Percentiles rank a stretch among this genome's conserved stretches.
Evolutionary conservation across 129 eudicot species (phyloP).

Genomic region (Lonicera japonica): DNA sequence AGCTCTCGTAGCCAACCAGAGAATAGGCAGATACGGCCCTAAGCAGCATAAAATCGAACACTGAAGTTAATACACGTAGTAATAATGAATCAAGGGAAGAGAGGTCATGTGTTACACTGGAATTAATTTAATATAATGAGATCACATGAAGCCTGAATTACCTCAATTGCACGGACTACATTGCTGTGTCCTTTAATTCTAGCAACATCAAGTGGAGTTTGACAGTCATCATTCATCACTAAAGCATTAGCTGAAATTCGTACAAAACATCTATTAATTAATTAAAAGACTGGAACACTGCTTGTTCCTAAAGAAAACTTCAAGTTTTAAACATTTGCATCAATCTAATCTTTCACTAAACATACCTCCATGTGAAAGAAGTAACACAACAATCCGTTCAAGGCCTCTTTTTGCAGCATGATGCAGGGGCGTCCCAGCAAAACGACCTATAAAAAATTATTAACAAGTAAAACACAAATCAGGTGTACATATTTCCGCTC

Average conservation of each 20-base stretch:
- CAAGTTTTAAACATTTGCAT: too few species aligned
- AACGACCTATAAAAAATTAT: slow-evolving; percentile 47
- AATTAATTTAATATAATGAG: neutral
- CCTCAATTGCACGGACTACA: slow-evolving; percentile 86
- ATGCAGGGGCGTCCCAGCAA: slow-evolving; percentile 88
- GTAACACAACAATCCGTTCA: slow-evolving; percentile 61
- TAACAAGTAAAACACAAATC: neutral
- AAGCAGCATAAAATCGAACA: slow-evolving; percentile 12
- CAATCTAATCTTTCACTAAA: too few species aligned
- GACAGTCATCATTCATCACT: slow-evolving; percentile 73
- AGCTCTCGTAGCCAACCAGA: slow-evolving; percentile 92
- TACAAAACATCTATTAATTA: neutral
- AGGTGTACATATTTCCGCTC: neutral
- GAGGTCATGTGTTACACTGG: neutral
- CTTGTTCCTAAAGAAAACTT: too few species aligned
- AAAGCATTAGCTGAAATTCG: slow-evolving; percentile 70
- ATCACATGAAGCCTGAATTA: slow-evolving; percentile 13
- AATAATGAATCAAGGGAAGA: neutral
- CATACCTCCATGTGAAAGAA: slow-evolving; percentile 78
- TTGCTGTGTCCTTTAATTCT: slow-evolving; percentile 64
- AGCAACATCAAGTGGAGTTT: slow-evolving; percentile 85
- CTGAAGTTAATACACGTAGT: neutral
- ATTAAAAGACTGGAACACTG: neutral
- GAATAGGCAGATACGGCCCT: slow-evolving; percentile 82
- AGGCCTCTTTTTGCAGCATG: slow-evolving; percentile 96